Percentiles rank a stretch among this genome's conserved stretches.
Conservation (phyloP, 75 land plant genomes). For the Selaginella moellendorffii region DNA sequence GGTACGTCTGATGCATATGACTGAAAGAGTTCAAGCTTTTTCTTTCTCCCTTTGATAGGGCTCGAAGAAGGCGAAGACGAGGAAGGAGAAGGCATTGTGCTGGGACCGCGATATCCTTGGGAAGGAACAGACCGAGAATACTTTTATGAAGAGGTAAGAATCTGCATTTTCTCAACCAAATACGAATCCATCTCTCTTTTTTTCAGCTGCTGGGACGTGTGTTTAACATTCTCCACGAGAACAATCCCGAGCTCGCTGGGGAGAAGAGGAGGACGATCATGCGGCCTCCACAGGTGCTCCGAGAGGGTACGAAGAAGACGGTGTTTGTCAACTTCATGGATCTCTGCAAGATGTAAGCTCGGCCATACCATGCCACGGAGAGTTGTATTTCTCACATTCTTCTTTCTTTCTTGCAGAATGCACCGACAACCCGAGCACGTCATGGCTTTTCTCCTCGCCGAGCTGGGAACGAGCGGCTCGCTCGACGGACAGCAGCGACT, state of each 20-base stretch:
- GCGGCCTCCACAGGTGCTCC: constrained; percentile 93
- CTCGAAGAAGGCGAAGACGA: constrained; percentile 37
- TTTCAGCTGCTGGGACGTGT: constrained; percentile 66
- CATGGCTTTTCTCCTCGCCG: constrained; percentile 72
- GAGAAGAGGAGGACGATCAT: constrained; percentile 83
- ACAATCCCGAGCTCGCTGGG: constrained; percentile 85
- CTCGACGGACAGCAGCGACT: constrained; percentile 83
- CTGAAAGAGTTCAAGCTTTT: too few relatives aligned
- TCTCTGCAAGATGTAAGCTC: constrained; percentile 82
- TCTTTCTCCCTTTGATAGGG: too few relatives aligned
- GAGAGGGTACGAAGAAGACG: constrained; percentile 93
- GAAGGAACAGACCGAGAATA: constrained; percentile 84
- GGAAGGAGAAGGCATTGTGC: constrained; percentile 53
- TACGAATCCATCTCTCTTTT: not conserved
- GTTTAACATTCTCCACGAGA: constrained; percentile 74
- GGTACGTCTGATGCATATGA: not conserved
- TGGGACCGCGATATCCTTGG: constrained; percentile 52
- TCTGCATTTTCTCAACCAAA: not conserved
- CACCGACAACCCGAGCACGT: constrained; percentile 90
- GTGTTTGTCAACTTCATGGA: constrained; percentile 96
- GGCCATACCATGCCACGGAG: too few relatives aligned
- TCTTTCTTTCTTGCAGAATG: constrained; percentile 55
- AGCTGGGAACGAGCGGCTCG: constrained; percentile 87
- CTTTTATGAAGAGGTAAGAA: constrained; percentile 70
- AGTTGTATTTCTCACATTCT: too few relatives aligned